Conservation (phyloP, 257 asterid genomes). For the Phtheirospermum japonicum region DNA sequence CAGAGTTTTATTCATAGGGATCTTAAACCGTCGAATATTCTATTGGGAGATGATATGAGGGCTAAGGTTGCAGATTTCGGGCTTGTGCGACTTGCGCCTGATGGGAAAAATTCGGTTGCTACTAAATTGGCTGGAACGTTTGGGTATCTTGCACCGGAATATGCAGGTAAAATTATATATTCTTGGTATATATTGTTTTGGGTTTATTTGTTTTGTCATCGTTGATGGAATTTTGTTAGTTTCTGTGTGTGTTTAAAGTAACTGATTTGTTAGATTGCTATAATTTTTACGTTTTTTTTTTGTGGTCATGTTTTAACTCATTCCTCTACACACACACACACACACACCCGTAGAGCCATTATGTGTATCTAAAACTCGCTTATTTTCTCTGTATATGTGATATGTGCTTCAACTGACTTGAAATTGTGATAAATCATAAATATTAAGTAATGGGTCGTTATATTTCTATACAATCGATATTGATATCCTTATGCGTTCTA, state of each 20-base stretch:
- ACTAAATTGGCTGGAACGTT: constrained; percentile 85
- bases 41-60: constrained; percentile 85
- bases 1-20: constrained; percentile 89
- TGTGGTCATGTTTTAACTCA: too few relatives aligned
- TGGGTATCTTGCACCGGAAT: constrained; percentile 89
- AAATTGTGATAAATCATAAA: too few relatives aligned
- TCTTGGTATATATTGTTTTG: not conserved
- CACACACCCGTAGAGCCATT: too few relatives aligned
- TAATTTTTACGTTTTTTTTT: too few relatives aligned
- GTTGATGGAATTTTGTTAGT: not conserved
- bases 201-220: not conserved
- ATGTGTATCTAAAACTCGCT: too few relatives aligned
- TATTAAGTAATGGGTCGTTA: too few relatives aligned
- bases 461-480: too few relatives aligned
- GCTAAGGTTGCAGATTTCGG: constrained; percentile 95
- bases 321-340: too few relatives aligned
- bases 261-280: not conserved
- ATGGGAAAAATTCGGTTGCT: constrained; percentile 75
- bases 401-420: not conserved
- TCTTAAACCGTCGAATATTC: constrained; percentile 86
- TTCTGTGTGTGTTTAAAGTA: not conserved
- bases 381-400: too few relatives aligned
- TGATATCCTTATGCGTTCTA: too few relatives aligned
- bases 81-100: constrained; percentile 85
- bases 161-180: constrained; percentile 40